These are phyloP conservation scores for Nakazawaea ambrosiae DNA, from an alignment of 805 yeast species.

Conservation along the genomic window DNA sequence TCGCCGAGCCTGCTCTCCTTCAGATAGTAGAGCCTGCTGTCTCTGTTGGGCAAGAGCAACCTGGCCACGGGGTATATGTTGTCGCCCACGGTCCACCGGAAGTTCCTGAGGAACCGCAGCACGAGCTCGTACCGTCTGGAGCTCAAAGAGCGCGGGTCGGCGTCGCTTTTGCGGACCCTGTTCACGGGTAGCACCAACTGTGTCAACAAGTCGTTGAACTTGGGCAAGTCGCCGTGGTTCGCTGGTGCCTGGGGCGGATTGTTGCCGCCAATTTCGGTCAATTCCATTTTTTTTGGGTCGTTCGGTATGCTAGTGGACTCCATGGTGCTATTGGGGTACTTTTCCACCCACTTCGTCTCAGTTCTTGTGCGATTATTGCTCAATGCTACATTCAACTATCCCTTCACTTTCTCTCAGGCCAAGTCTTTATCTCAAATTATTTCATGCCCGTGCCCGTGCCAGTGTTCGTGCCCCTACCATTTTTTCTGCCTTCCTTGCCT, in stretches of 20 bases:
- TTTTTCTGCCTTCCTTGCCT: too few relatives aligned
- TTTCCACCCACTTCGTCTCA: too few relatives aligned
- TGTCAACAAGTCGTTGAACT: slow-evolving; percentile 31
- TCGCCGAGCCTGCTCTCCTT: slow-evolving; percentile 57
- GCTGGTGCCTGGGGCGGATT: slow-evolving; percentile 20
- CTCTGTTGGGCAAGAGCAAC: slow-evolving; percentile 57
- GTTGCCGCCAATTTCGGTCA: slow-evolving; percentile 15
- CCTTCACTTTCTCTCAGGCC: too few relatives aligned
- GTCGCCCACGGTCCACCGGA: slow-evolving; percentile 50
- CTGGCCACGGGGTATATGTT: slow-evolving; percentile 64
- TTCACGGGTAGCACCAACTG: slow-evolving; percentile 35
- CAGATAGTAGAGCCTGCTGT: slow-evolving; percentile 46
- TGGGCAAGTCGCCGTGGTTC: slow-evolving; percentile 34
- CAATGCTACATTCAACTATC: too few relatives aligned
- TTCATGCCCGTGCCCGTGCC: too few relatives aligned
- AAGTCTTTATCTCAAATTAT: too few relatives aligned
- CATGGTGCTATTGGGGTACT: too few relatives aligned
- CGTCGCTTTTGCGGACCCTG: slow-evolving; percentile 21
- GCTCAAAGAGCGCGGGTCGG: slow-evolving; percentile 11
- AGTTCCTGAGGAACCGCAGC: slow-evolving; percentile 35
- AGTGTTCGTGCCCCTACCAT: too few relatives aligned
- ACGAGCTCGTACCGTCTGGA: slow-evolving; percentile 15
- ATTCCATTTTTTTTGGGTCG: too few relatives aligned
- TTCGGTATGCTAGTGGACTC: too few relatives aligned
- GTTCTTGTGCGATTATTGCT: too few relatives aligned